These are phyloP conservation scores for Begonia fuchsioides DNA, from an alignment of 306 rosid species.

Conservation along the genomic window DNA sequence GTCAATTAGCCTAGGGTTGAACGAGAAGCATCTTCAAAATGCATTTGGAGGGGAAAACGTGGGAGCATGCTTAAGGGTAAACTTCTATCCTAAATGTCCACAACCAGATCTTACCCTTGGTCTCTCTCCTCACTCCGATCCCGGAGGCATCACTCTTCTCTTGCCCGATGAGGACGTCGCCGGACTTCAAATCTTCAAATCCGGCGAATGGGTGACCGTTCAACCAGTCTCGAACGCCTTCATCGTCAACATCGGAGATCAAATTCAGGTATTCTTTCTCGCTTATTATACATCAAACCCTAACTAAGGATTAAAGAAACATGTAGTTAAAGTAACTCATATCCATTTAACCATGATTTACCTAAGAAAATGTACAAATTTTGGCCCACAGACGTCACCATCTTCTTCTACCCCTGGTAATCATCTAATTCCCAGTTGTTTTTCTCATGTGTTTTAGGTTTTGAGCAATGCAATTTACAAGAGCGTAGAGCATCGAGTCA, in stretches of 20 bases:
- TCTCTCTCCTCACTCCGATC: too few species aligned
- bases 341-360: too few species aligned
- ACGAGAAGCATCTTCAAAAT: constrained; percentile 40
- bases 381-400: neutral
- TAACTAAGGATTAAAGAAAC: too few species aligned
- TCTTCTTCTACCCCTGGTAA: neutral
- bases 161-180: too few species aligned
- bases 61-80: constrained; percentile 72
- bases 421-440: neutral
- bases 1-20: constrained; percentile 49
- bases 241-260: too few species aligned
- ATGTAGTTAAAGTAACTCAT: neutral
- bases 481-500: constrained; percentile 86
- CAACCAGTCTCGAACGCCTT: constrained; percentile 55
- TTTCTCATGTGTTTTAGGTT: constrained; percentile 27
- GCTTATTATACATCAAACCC: neutral
- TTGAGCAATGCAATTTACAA: constrained; percentile 79
- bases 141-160: too few species aligned
- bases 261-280: too few species aligned
- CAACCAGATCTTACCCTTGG: constrained; percentile 93
- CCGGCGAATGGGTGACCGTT: constrained; percentile 52
- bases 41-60: too few species aligned
- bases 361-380: too few species aligned
- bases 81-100: constrained; percentile 73
- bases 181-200: constrained; percentile 67